Percentiles rank a stretch among this genome's conserved stretches.
Conservation (phyloP, 345 rosid species). For the Melaleuca quinquenervia region DNA sequence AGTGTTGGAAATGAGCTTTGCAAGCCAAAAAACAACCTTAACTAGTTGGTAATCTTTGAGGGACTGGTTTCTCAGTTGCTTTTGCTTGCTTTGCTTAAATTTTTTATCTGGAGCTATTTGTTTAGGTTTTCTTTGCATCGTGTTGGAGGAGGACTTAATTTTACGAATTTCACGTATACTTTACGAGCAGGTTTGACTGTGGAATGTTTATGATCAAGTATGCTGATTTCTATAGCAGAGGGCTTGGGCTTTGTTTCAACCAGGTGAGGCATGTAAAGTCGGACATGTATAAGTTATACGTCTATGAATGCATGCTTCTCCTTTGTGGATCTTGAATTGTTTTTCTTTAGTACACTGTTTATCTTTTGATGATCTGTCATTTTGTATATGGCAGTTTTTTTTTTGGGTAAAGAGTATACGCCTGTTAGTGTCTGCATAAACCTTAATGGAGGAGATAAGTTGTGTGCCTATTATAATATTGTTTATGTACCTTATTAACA, state of each 20-base stretch:
- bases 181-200: conserved; percentile 69
- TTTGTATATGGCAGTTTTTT: too few relatives aligned
- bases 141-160: neutral
- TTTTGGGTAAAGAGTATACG: too few relatives aligned
- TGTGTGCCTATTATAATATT: neutral
- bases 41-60: neutral
- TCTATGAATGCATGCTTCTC: neutral
- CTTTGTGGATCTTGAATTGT: neutral
- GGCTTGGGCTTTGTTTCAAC: conserved; percentile 63
- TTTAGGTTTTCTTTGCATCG: neutral
- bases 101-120: neutral
- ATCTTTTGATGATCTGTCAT: neutral
- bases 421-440: neutral
- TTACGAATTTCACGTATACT: neutral
- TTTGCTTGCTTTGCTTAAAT: neutral
- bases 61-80: neutral
- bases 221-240: conserved; percentile 89
- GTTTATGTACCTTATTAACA: neutral
- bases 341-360: neutral
- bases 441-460: neutral
- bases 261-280: conserved; percentile 38
- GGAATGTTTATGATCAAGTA: conserved; percentile 98
- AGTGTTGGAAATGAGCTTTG: neutral
- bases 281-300: neutral
- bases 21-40: neutral